Evolutionary conservation across 495 filamentous ascomycete genomes (phyloP), one percentile per base, ranked within the genome.

Genomic region (Mytilinidion resinicola): DNA sequence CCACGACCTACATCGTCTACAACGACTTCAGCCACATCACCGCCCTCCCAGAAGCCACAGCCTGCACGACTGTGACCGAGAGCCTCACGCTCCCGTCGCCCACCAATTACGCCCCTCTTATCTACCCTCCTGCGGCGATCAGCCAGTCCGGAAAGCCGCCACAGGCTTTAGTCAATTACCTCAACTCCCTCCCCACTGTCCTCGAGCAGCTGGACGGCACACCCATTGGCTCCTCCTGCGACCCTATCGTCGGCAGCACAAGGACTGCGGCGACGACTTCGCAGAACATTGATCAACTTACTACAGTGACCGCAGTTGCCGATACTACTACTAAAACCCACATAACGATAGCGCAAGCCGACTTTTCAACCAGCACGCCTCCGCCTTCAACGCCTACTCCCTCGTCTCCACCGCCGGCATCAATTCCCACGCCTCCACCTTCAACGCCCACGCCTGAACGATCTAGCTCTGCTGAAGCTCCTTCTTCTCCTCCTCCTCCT

Each of bases 1-100:
- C 64, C 3, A 66, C 59, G 14, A 56, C 52, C 6, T 66, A 66
- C 34, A 56, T 60, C 0, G 52, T 36, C 9, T 66, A 66, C 36
- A 51, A 38, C 20, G n/a, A 46, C 9, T 63, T 63, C 49, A 60
- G 43, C 20, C 60, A 58, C 38, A 43, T 63, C 15, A 21, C n/a
- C 4, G 52, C 55, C 12, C 44, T 51, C 9, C 55, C 59, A 12
- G 30, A 57, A 20, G 35, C 15, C 9, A 53, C 59, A n/a, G 35
- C 12, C 11, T 66, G 64, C 38, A 11, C 38, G 9, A 60, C 30
- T 35, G 21, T 35, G 11, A 66, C 47, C 6, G 11, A 48, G 8
- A 33, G 9, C 12, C 48, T 66, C 4, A 38, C 15, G 9, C 43
- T 66, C 5, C 63, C 63, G 4, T 35, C 56, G 12, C 64, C 64